Evolutionary conservation across 2,329 filamentous ascomycete species (phyloP), one percentile per base, ranked within the genome.

Genomic region (Drechslerella coelobrocha): DNA sequence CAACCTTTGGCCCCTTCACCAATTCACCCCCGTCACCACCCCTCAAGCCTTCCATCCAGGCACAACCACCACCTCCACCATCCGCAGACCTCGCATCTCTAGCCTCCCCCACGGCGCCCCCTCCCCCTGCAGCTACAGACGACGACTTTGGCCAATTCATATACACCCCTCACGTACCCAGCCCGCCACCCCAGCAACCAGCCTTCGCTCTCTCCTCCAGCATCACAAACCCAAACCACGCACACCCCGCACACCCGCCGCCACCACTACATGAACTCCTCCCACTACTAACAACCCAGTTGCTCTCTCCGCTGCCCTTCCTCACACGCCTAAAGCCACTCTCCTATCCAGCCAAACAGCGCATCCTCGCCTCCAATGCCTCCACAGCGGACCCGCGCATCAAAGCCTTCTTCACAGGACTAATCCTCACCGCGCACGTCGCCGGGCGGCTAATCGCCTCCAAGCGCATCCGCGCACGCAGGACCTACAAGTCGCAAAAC

Each of bases 141-240:
- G 74, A 75, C 17, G 73, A 74, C 45, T 76, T 75, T 61, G 74
- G 74, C 9, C 63, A 73, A 9, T 76, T 75, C 55, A 74, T 75
- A 10, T 50, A 54, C 21, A 73, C 73, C 6, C 74, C 74, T 1
- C 47, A 47, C 0, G 59, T 68, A 10, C 61, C 73, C 26, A 56
- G 61, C 3, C 68, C 72, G 6, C 65, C 68, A 2, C 51, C 59
- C 2, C 24, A 54, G 14, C 59, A 62, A 19, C 51, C 50, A 0
- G 17, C 51, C 29, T 71, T 71, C 48, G 47, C 65, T 12, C 47
- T 63, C 21, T 71, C 65, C 8, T 47, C 57, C 3, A 50, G 50
- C 39, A 14, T 51, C 27, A 21, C 45, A 50, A 54, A 72, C 31
- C 55, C 62, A 9, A 55, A 55, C 53, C 56, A 68, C 51, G 9